Conservation (phyloP, 768 basidiomycete genomes). For the Tulasnella sp. region DNA sequence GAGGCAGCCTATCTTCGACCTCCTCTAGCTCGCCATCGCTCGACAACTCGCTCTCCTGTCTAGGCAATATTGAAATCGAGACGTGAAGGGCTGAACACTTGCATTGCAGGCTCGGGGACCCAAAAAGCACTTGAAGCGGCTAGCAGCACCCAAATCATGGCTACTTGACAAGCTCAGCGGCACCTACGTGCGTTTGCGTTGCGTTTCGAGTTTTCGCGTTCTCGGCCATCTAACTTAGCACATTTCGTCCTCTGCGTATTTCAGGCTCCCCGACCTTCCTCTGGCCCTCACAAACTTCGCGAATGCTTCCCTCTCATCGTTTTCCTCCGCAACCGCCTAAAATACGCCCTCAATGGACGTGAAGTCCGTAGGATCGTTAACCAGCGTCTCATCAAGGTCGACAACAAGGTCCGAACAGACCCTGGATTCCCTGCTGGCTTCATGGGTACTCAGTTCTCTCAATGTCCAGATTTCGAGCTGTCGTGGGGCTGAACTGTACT, state of each 20-base stretch:
- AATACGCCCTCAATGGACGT: constrained; percentile 94
- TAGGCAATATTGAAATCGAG: not conserved
- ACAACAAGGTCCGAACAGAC: constrained; percentile 97
- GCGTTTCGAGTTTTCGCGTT: not conserved
- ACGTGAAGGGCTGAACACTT: constrained; percentile 21
- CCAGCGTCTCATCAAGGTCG: constrained; percentile 96
- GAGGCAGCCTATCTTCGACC: not conserved
- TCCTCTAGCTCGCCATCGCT: not conserved
- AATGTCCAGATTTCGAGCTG: not conserved
- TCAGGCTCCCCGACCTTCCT: constrained; percentile 90
- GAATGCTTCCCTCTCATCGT: constrained; percentile 96
- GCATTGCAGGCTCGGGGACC: constrained; percentile 82
- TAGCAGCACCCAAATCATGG: constrained; percentile 96
- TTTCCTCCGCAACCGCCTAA: constrained; percentile 97
- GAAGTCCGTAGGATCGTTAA: constrained; percentile 94
- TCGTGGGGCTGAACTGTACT: not conserved
- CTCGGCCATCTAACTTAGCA: constrained; percentile 3
- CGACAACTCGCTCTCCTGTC: not conserved
- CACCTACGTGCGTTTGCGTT: constrained; percentile 61
- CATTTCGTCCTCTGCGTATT: constrained; percentile 13
- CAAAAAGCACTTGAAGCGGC: constrained; percentile 98
- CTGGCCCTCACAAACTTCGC: constrained; percentile 98
- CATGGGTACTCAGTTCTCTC: constrained; percentile 59
- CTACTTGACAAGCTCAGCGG: constrained; percentile 99
- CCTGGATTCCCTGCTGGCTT: constrained; percentile 94